A percentile compares a stretch with the other conserved stretches of the same genome.
phyloP scores from a whole-genome alignment of 306 rosid genomes.

The Comarum palustre region DNA sequence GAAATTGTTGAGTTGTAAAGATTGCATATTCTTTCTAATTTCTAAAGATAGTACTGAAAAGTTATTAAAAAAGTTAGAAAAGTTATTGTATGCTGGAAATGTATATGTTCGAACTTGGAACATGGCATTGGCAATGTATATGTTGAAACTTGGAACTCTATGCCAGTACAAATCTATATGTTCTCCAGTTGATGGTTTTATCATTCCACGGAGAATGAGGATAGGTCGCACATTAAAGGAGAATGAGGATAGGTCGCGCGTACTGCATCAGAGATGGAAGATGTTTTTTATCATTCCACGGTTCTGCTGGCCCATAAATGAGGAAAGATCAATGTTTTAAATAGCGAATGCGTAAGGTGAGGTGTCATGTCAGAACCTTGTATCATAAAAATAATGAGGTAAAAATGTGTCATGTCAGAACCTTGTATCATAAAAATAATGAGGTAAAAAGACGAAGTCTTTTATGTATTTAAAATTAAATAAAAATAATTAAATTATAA shows the following conservation, averaged over 20 bases:
- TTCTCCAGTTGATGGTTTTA: conserved; percentile 11
- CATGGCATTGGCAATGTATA: neutral
- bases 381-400: no score
- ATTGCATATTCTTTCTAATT: neutral
- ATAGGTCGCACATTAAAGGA: conserved; percentile 69
- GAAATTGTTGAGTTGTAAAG: conserved; percentile 33
- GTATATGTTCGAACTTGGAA: neutral
- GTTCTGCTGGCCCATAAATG: conserved; percentile 60
- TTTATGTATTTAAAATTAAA: no score
- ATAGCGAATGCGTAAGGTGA: no score
- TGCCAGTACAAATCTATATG: neutral
- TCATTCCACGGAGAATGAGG: conserved; percentile 72
- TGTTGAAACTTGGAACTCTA: neutral
- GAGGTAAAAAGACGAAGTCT: no score
- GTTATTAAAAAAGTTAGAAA: neutral
- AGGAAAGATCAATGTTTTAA: no score
- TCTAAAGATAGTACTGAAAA: neutral
- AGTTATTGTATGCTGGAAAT: neutral
- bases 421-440: no score
- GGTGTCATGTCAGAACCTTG: no score
- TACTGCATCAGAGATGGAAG: conserved; percentile 80
- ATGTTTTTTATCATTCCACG: conserved; percentile 78
- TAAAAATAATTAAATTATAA: no score
- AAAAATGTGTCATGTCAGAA: no score
- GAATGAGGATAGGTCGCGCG: conserved; percentile 57